Conservation (phyloP, 805 yeast species). For the Kregervanrija pseudodelftensis region DNA sequence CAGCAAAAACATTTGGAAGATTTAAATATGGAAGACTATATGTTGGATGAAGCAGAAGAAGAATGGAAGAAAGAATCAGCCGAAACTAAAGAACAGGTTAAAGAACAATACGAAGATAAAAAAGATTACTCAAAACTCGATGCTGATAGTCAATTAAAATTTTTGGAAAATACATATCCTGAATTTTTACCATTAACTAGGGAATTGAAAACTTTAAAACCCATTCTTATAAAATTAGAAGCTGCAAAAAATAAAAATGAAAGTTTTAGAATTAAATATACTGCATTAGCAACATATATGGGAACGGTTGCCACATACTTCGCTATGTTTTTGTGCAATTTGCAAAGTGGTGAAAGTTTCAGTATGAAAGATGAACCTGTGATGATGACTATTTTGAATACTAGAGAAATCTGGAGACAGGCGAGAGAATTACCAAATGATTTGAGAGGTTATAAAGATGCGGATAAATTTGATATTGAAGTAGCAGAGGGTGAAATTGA, state of each 20-base stretch:
- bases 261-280: constrained; percentile 42
- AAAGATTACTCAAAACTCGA: constrained; percentile 21
- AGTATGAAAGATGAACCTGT: constrained; percentile 81
- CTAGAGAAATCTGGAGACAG: constrained; percentile 87
- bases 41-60: constrained; percentile 70
- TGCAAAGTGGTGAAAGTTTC: constrained; percentile 41
- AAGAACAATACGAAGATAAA: constrained; percentile 34
- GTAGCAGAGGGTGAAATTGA: constrained; percentile 21
- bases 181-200: constrained; percentile 73
- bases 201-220: constrained; percentile 44
- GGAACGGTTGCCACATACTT: constrained; percentile 76
- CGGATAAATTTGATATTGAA: constrained; percentile 16
- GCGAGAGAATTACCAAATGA: constrained; percentile 48
- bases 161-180: constrained; percentile 64
- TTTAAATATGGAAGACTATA: constrained; percentile 63
- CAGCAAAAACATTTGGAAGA: constrained; percentile 77
- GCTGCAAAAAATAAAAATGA: constrained; percentile 19
- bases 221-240: constrained; percentile 32
- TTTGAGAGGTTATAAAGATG: constrained; percentile 15
- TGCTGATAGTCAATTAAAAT: constrained; percentile 36
- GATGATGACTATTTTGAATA: constrained; percentile 76
- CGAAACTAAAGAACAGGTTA: constrained; percentile 31
- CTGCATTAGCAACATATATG: constrained; percentile 72
- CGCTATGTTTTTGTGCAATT: constrained; percentile 57
- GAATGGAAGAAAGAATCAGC: constrained; percentile 58